These are phyloP conservation scores for Jacaranda mimosifolia DNA, from an alignment of 257 asterid genomes.

Conservation along the genomic window DNA sequence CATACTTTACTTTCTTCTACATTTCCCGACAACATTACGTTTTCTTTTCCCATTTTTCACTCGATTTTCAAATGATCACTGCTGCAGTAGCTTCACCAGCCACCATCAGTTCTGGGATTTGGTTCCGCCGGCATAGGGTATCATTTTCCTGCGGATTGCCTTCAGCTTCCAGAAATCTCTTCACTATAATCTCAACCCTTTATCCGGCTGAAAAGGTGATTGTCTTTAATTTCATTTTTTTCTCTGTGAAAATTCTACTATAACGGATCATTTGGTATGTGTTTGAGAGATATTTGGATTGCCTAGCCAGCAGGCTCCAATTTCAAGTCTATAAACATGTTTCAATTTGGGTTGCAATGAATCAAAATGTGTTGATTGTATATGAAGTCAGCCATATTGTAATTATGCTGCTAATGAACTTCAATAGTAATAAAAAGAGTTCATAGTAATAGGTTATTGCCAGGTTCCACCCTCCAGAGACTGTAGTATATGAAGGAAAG, in stretches of 20 bases:
- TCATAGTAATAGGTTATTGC: not conserved
- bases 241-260: not conserved
- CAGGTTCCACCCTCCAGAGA: not conserved
- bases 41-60: not conserved
- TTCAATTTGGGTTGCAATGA: not conserved
- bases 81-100: conserved; percentile 46
- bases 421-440: not conserved
- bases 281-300: not conserved
- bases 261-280: not conserved
- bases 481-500: not conserved
- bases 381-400: not conserved
- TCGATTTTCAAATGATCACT: conserved; percentile 23
- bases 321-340: not conserved
- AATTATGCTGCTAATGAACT: not conserved
- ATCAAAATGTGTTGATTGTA: not conserved
- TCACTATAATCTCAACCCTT: conserved; percentile 17
- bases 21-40: not conserved
- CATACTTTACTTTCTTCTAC: not conserved
- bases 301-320: no score
- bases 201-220: conserved; percentile 10
- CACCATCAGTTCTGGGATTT: conserved; percentile 24
- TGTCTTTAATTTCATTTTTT: not conserved
- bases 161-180: conserved; percentile 34
- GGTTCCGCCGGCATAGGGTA: conserved; percentile 7
- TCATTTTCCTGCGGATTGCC: not conserved